Conservation (phyloP, 345 rosid species). For the Eutrema heterophyllum region DNA sequence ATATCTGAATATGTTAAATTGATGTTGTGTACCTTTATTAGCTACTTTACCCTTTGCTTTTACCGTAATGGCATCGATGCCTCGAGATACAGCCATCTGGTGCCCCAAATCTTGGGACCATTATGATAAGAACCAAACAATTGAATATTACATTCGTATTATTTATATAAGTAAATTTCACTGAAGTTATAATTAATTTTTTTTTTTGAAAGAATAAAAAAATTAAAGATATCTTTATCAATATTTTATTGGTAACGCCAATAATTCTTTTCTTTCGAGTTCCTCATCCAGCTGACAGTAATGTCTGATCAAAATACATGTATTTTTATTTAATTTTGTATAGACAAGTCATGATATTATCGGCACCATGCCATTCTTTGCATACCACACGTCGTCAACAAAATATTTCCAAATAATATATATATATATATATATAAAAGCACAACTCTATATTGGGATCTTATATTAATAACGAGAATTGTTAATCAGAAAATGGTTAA, state of each 20-base stretch:
- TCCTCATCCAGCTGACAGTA: slow-evolving; percentile 20
- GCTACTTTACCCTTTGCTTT: slow-evolving; percentile 21
- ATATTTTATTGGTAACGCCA: slow-evolving; percentile 23
- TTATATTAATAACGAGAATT: neutral
- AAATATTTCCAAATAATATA: neutral
- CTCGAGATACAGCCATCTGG: slow-evolving; percentile 25
- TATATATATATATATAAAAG: neutral
- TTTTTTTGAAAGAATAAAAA: no score
- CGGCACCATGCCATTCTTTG: neutral
- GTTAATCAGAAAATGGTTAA: neutral
- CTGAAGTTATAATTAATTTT: slow-evolving; percentile 1
- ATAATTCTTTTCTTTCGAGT: slow-evolving; percentile 18
- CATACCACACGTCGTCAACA: neutral
- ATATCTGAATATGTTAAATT: neutral
- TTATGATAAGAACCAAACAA: slow-evolving; percentile 29
- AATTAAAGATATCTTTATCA: slow-evolving; percentile 22
- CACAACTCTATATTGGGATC: neutral
- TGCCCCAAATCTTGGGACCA: slow-evolving; percentile 29
- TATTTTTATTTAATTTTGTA: neutral
- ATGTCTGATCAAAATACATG: slow-evolving; percentile 12
- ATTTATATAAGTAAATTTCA: neutral
- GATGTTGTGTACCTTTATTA: slow-evolving; percentile 11
- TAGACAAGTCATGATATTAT: slow-evolving; percentile 10
- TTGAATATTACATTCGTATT: neutral
- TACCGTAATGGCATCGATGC: slow-evolving; percentile 21